Evolutionary conservation across 2,329 filamentous ascomycete genomes (phyloP), one percentile per base, ranked within the genome.

Genomic region (Hymenoscyphus fructigenus): DNA sequence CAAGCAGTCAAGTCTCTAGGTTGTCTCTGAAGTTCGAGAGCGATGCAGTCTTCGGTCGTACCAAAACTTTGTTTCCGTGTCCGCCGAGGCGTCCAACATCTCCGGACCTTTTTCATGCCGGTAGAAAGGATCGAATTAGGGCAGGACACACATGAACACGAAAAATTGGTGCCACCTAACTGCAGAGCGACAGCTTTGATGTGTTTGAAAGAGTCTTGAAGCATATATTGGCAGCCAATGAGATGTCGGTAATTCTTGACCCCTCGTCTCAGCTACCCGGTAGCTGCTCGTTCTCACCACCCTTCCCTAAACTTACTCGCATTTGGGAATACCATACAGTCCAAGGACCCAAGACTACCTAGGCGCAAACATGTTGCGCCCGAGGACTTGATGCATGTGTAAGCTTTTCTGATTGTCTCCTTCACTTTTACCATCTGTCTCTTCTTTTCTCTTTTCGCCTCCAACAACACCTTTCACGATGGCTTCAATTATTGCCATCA

Each of bases 401-500:
- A 53, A 53, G 47, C 20, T 53, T 23, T 53, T 23, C 23, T 26
- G 20, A 14, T 28, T 34, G n/a, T 34, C 41, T 32, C 55, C 36
- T 41, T 36, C 28, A 12, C 23, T 29, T 14, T 41, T 36, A 36
- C 28, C 17, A 29, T 57, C 12, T 9, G 23, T 59, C 55, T 29
- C 17, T 29, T 28, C 58, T 26, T 29, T 41, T 41, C 38, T 38
- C 9, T 38, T 28, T 26, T 17, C 36, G 5, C 10, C 26, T 41
- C 36, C 29, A 32, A 26, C 58, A 28, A 23, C 34, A 15, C 58
- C 36, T 44, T 41, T 28, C 41, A 60, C 41, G 17, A 75, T 75
- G 73, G 64, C 65, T 41, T 67, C 72, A 41, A 58, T 69, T 6
- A 53, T 73, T 41, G 60, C 64, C 47, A 44, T 72, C 20, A 63